phyloP scores from a whole-genome alignment of 2,329 filamentous ascomycete genomes.

The Xylariales sp. region DNA sequence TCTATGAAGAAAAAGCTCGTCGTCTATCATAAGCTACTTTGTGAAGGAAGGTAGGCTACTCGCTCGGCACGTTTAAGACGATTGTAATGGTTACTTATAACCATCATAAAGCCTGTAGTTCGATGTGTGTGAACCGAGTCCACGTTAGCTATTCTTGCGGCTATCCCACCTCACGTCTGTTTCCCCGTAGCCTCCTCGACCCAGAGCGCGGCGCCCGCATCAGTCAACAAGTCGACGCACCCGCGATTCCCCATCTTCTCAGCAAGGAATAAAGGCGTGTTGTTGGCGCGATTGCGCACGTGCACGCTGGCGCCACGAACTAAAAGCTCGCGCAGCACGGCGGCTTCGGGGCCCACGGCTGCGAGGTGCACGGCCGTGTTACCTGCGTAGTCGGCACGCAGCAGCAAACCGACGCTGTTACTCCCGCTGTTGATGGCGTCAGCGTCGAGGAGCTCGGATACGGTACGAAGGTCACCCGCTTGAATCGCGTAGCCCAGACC shows the following conservation, averaged over 20 bases:
- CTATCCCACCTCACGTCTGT: not conserved
- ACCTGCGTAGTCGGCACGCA: conserved; percentile 82
- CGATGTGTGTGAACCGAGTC: too few relatives aligned
- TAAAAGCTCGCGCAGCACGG: conserved; percentile 70
- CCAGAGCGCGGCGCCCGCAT: conserved; percentile 71
- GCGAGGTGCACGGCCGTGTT: conserved; percentile 76
- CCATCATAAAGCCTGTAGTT: too few relatives aligned
- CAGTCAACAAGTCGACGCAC: conserved; percentile 64
- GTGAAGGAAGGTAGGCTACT: too few relatives aligned
- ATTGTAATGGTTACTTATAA: too few relatives aligned
- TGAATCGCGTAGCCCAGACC: conserved; percentile 84
- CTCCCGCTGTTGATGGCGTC: conserved; percentile 69
- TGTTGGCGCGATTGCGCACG: conserved; percentile 71
- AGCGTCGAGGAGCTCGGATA: conserved; percentile 73
- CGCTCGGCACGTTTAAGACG: too few relatives aligned
- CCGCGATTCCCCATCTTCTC: conserved; percentile 66
- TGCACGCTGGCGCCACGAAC: conserved; percentile 74
- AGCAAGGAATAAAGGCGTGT: conserved; percentile 74
- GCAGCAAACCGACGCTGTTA: conserved; percentile 69
- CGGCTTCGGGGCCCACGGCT: conserved; percentile 62
- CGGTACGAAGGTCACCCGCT: conserved; percentile 73
- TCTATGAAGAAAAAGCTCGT: too few relatives aligned
- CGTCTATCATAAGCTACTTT: too few relatives aligned
- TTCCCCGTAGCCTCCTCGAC: conserved; percentile 54
- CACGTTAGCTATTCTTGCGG: not conserved